Evolutionary conservation across 2,329 filamentous ascomycete species (phyloP), one percentile per base, ranked within the genome.

Genomic region (Hysterium pulicare): DNA sequence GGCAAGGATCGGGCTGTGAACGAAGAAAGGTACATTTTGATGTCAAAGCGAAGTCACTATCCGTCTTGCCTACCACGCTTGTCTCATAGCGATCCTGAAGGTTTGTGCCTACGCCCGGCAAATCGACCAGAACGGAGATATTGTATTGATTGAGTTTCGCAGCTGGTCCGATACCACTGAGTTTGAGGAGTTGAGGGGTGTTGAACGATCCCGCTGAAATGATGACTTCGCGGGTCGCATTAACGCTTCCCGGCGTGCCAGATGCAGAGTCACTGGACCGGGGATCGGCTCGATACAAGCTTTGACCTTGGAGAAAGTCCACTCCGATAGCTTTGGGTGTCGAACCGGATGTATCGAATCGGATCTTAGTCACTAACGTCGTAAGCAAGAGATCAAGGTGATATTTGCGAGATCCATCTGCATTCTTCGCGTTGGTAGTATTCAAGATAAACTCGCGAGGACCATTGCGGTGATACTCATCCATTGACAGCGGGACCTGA

Each of bases 331-430:
- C 70, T 22, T 56, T 83, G 47, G 74, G 71, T 38, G 76, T 75
- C n/a, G 69, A 58, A 15, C 76, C 78, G 57, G 80, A 81, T 3
- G 82, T 77, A 28, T 85, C 82, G 50, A 83, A 85, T 28, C 71
- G 70, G 61, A 89, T 66, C 61, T 82, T 83, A 40, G 84, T 83
- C 47, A 79, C 86, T 36, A 86, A 68, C 26, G 75, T 79, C 65
- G 84, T 84, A 2, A 75, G 70, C 34, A 71, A 69, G 40, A 83
- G 68, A 45, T 81, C 77, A 1, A 83, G 73, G 33, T 72, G 75
- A 56, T 81, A 82, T 48, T 66, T 74, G 55, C 74, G 73, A 31
- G 67, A 70, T 22, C 78, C 78, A 45, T 79, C 69, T 2, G 52
- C 44, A 54, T 74, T 72, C 46, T 68, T 67, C 5, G 73, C 74